These are phyloP conservation scores for Corymbia calophylla DNA, from an alignment of 441 rosid species.

Conservation along the genomic window DNA sequence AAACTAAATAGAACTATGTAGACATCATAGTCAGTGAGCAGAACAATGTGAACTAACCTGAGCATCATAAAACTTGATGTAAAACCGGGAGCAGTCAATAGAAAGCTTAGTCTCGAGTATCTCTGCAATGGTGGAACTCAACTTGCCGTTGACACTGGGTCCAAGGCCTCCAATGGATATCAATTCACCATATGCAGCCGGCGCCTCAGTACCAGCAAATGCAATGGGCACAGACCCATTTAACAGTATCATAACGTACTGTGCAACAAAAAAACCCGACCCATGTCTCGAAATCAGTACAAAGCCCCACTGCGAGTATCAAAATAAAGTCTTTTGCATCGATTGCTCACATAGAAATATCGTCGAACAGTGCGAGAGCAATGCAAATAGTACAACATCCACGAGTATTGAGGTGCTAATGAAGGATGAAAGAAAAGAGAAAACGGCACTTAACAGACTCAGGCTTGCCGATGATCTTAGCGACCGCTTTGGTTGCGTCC, in stretches of 20 bases:
- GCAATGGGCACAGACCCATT: slow-evolving; percentile 82
- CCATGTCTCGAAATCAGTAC: background rate
- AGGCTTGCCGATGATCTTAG: slow-evolving; percentile 89
- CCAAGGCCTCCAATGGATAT: slow-evolving; percentile 83
- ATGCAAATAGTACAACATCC: background rate
- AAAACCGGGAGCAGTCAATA: slow-evolving; percentile 81
- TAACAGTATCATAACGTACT: slow-evolving; percentile 86
- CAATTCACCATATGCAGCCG: slow-evolving; percentile 86
- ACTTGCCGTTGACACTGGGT: slow-evolving; percentile 57
- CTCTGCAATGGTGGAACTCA: slow-evolving; percentile 74
- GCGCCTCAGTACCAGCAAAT: slow-evolving; percentile 79
- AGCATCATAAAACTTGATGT: slow-evolving; percentile 81
- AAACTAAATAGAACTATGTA: background rate
- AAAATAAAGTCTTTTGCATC: background rate
- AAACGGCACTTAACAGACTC: slow-evolving; percentile 50
- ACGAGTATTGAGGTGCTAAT: background rate
- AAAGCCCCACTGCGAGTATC: background rate
- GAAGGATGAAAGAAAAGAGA: background rate
- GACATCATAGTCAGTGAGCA: background rate
- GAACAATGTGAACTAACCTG: slow-evolving; percentile 28
- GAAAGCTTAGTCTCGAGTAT: slow-evolving; percentile 79
- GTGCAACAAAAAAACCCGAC: slow-evolving; percentile 4
- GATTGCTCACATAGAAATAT: slow-evolving; percentile 18
- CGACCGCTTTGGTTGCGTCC: slow-evolving; percentile 82
- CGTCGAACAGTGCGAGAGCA: slow-evolving; percentile 28